Evolutionary conservation across 192 early-diverging fungal genomes (phyloP), one percentile per base, ranked within the genome.

Genomic region (Coemansia sp.): DNA sequence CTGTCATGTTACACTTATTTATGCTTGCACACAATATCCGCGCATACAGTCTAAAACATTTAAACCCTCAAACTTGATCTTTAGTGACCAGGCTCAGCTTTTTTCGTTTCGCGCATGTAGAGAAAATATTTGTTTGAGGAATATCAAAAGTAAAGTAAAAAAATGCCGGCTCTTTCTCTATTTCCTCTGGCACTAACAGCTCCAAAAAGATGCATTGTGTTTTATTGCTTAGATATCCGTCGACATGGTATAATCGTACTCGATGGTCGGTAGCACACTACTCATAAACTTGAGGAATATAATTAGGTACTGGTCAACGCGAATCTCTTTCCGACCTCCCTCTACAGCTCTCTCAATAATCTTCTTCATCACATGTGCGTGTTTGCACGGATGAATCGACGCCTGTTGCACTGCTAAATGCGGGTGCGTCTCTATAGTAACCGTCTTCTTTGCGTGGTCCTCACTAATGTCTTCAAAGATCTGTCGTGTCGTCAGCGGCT

Each of bases 361-460:
- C 74, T 88, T 90, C 80, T 92, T 96, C 94, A 98, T 99, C 6
- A 99, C 96, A 51, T 95, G 91, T 6, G 94, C 95, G 74, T 99
- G 97, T 70, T 93, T 91, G 89, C 97, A 99, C 6, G 97, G 95
- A 80, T 99, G 97, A 59, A 99, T 97, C 3, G 91, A 92, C 4
- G 97, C 96, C 64, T 94, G 84, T 55, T 87, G 88, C 72, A 96
- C 85, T 23, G 83, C 85, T 62, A 95, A 76, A 65, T 99, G 95
- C 19, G 97, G 96, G 63, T 99, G 97, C 0, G 91, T 76, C 78
- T 97, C 97, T 61, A 98, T 97, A 4, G 97, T 99, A 55, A 96
- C 95, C 2, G 97, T 99, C 84, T 99, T 99, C 82, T 95, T 92
- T 50, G 94, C 97, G 78, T 99, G 96, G 66, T 99, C 97, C 79